phyloP scores from a whole-genome alignment of 306 rosid species.

The Gynostemma pentaphyllum region DNA sequence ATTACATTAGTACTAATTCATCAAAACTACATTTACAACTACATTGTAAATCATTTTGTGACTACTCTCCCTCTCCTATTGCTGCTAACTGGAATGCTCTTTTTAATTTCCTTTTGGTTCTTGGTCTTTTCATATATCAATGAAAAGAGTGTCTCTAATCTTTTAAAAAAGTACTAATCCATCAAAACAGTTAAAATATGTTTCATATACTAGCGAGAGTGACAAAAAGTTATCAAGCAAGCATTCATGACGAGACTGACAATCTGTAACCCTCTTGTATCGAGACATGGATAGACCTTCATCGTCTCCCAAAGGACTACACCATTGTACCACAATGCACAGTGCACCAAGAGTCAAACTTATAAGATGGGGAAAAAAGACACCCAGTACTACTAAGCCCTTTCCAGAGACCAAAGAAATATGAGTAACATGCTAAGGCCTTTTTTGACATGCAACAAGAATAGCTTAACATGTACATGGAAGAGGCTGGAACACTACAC shows the following conservation, averaged over 20 bases:
- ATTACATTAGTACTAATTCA: neutral
- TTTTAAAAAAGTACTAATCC: too few relatives aligned
- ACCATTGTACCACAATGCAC: neutral
- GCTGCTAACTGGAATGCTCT: too few relatives aligned
- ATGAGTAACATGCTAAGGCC: neutral
- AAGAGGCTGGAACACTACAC: too few relatives aligned
- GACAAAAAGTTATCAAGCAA: neutral
- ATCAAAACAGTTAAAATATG: neutral
- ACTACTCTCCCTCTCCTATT: too few relatives aligned
- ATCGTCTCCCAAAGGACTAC: neutral
- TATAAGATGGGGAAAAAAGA: neutral
- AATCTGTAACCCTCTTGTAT: neutral
- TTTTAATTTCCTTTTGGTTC: too few relatives aligned
- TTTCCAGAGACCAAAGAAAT: neutral
- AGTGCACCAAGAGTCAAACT: neutral
- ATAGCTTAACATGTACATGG: neutral
- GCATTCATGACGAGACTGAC: neutral
- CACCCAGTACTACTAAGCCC: neutral
- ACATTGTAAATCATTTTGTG: too few relatives aligned
- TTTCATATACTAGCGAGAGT: neutral
- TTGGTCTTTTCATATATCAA: too few relatives aligned
- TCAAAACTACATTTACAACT: too few relatives aligned
- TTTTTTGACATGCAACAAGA: neutral
- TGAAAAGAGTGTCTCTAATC: too few relatives aligned
- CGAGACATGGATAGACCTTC: neutral